Percentiles rank a stretch among this genome's conserved stretches.
Conservation (phyloP, 768 basidiomycete species). For the Termitomyces bulborhizus region DNA sequence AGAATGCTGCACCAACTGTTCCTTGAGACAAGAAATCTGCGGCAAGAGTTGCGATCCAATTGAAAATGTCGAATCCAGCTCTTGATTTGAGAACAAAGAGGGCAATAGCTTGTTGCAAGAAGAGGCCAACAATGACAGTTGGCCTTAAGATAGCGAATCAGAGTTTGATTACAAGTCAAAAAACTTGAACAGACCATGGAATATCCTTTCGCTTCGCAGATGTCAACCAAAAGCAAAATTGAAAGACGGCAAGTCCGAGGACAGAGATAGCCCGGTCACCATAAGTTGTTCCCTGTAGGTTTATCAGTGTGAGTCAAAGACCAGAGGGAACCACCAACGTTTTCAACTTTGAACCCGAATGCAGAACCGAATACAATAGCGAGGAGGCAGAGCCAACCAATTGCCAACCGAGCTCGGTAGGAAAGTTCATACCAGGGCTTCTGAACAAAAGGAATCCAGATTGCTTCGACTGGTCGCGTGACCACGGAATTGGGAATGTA, state of each 20-base stretch:
- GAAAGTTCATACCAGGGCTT: conserved; percentile 60
- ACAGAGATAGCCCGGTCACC: conserved; percentile 80
- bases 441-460: conserved; percentile 64
- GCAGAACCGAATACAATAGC: conserved; percentile 82
- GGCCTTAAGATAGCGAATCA: conserved; percentile 40
- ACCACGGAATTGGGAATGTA: conserved; percentile 71
- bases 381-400: conserved; percentile 76
- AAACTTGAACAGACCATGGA: conserved; percentile 52
- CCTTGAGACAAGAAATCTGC: conserved; percentile 73
- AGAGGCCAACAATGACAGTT: conserved; percentile 83
- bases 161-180: not conserved
- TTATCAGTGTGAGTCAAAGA: conserved; percentile 9
- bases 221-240: conserved; percentile 62
- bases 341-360: conserved; percentile 66
- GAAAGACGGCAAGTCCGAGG: conserved; percentile 75
- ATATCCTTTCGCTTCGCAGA: conserved; percentile 60
- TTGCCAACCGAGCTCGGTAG: conserved; percentile 43
- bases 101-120: conserved; percentile 80
- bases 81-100: conserved; percentile 83
- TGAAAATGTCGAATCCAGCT: conserved; percentile 82
- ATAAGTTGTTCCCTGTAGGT: conserved; percentile 42
- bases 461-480: conserved; percentile 60
- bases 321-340: conserved; percentile 25
- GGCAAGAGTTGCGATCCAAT: conserved; percentile 75
- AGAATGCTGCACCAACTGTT: conserved; percentile 69